Percentiles rank a stretch among this genome's conserved stretches.
Conservation (phyloP, 345 rosid genomes). For the Arabidopsis thaliana region TAIR10.1 NC_003076.8:23863501-23864000, state of each 20-base stretch:
- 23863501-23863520: not conserved
- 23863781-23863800: constrained; percentile 47
- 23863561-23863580: constrained; percentile 39
- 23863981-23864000: constrained; percentile 50
- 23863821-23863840: constrained; percentile 39
- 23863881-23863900: constrained; percentile 45
- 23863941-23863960: constrained; percentile 53
- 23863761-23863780: constrained; percentile 56
- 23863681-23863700: constrained; percentile 48
- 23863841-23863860: constrained; percentile 57
- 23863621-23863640: not conserved
- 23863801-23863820: constrained; percentile 4
- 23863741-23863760: constrained; percentile 50
- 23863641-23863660: constrained; percentile 48
- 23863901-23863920: constrained; percentile 27
- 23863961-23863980: constrained; percentile 37
- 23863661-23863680: constrained; percentile 39
- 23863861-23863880: constrained; percentile 6
- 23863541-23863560: constrained; percentile 26
- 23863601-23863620: constrained; percentile 9
- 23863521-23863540: not conserved
- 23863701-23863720: constrained; percentile 36
- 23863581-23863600: constrained; percentile 44
- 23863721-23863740: not conserved
- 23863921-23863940: constrained; percentile 34